Evolutionary conservation across 139 green algal genomes (phyloP), one percentile per base, ranked within the genome.

Genomic region (Coelastrella sp.): DNA sequence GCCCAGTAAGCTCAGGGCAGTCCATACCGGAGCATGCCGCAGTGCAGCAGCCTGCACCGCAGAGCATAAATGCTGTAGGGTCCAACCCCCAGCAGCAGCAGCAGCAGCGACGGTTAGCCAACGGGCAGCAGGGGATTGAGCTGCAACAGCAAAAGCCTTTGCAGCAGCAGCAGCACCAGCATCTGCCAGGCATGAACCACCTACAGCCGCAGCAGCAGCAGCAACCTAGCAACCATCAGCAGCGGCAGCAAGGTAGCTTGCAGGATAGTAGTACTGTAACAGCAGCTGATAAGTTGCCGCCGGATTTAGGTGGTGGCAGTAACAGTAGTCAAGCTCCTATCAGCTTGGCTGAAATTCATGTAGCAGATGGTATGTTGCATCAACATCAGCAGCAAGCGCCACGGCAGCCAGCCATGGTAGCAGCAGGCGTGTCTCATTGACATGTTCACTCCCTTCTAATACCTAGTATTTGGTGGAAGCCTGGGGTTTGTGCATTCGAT

Each of bases 151-250:
- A 73, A 16, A 3, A 5, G 19, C 59, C 73, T 5, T 32, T 60
- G 20, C 19, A 60, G 60, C 22, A 77, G 81, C 81, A 75, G 22
- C 81, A 75, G 81, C 60, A 73, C n/a, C 8, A 73, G 16, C 81
- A 64, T 59, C 81, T 59, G 64, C 14, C 61, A 16, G 80, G 59
- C 4, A n/a, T 61, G 58, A 56, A 83, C 11, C 57, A 64, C 54
- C n/a, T 73, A 57, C 80, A 71, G 80, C 80, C 68, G 76, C 76
- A 82, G 20, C 76, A 59, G n/a, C 32, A 82, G 11, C 76, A 82
- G 76, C 76, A 78, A 71, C 73, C 32, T 47, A 47, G 32, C 13
- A 71, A 4, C 8, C 73, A 78, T 16, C 73, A 78, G 76, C 76
- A 65, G 77, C 47, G 60, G 47, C 23, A 83, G 77, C 13, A 23